Evolutionary conservation across 148 eudicot species (phyloP).

Genomic region (Polygonum maritimum): DNA sequence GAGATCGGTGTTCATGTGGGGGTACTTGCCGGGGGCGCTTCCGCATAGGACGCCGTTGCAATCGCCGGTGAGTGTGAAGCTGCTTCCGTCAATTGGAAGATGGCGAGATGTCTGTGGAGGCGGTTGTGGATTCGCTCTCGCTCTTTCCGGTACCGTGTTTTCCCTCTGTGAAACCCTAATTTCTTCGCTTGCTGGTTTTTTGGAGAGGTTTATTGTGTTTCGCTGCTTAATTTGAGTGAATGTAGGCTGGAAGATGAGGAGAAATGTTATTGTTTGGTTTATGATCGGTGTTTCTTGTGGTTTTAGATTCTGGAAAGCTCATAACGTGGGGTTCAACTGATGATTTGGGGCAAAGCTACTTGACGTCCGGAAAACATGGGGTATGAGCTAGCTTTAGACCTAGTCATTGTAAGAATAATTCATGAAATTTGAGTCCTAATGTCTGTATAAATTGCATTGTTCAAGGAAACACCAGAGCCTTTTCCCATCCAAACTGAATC

Average conservation of each 20-base stretch:
- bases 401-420: background rate
- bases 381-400: constrained; percentile 30
- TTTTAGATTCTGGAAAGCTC: constrained; percentile 72
- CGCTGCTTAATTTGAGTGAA: background rate
- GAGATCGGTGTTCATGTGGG: constrained; percentile 74
- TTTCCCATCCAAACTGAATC: constrained; percentile 76
- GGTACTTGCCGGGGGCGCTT: constrained; percentile 88
- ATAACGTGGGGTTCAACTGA: constrained; percentile 98
- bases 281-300: background rate
- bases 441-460: constrained; percentile 16
- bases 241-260: background rate
- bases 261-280: background rate
- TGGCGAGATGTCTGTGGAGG: constrained; percentile 94
- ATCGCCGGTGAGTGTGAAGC: constrained; percentile 55
- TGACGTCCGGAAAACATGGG: constrained; percentile 95
- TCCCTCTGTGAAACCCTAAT: background rate
- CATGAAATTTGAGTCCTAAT: constrained; percentile 7
- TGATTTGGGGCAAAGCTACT: constrained; percentile 95
- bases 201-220: background rate
- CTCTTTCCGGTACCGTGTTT: constrained; percentile 56
- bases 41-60: constrained; percentile 79
- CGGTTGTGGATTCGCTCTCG: constrained; percentile 95
- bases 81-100: constrained; percentile 33
- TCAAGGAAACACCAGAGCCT: constrained; percentile 93
- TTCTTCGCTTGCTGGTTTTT: background rate